phyloP scores from a whole-genome alignment of 306 rosid genomes.

The Hippophae rhamnoides region DNA sequence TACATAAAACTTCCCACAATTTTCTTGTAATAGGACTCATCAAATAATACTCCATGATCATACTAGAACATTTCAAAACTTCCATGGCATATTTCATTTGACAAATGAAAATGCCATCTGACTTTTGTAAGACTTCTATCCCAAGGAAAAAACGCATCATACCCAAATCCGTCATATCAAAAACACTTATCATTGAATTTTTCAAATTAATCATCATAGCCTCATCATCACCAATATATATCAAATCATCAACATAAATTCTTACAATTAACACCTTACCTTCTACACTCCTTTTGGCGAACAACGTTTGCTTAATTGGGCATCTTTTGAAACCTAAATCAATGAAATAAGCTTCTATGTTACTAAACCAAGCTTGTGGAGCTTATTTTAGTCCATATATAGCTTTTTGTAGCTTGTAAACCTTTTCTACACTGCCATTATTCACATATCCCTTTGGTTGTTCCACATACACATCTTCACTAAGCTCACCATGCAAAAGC shows the following conservation, averaged over 20 bases:
- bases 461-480: too few relatives aligned
- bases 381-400: conserved; percentile 1
- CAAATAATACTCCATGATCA: neutral
- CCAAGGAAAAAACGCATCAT: conserved; percentile 2
- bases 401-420: conserved; percentile 9
- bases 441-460: too few relatives aligned
- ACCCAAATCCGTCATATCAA: conserved; percentile 7
- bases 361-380: conserved; percentile 13
- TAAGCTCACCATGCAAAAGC: too few relatives aligned
- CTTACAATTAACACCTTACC: conserved; percentile 8
- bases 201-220: too few relatives aligned
- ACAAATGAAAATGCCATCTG: too few relatives aligned
- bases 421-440: neutral
- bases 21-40: neutral
- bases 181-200: conserved; percentile 3
- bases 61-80: neutral
- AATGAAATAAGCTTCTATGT: conserved; percentile 4
- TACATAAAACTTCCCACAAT: neutral
- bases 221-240: neutral
- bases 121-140: conserved; percentile 5
- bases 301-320: neutral
- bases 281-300: neutral
- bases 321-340: neutral
- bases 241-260: conserved; percentile 13
- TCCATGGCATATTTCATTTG: neutral